A percentile compares a stretch with the other conserved stretches of the same genome.
Conservation (phyloP, 495 filamentous ascomycete species). For the Glonium stellatum region DNA sequence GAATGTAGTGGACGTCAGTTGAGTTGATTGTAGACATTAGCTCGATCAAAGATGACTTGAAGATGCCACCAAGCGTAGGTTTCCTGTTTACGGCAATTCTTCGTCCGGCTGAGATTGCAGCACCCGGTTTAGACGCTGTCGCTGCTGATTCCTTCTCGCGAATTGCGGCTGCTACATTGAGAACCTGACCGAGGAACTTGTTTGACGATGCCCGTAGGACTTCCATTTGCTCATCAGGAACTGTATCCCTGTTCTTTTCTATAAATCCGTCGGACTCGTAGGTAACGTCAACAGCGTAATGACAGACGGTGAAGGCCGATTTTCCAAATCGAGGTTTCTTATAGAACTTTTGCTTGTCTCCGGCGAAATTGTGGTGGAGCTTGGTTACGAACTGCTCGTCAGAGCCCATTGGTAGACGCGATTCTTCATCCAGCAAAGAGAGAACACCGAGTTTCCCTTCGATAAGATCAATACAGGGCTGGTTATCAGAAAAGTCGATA, state of each 20-base stretch:
- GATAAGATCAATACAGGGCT: conserved; percentile 99
- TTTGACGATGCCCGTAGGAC: conserved; percentile 80
- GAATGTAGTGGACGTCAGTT: conserved; percentile 98
- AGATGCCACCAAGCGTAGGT: conserved; percentile 94
- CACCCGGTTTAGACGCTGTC: conserved; percentile 57
- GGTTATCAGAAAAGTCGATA: conserved; percentile 99
- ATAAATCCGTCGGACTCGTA: conserved; percentile 99
- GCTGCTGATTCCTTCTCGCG: conserved; percentile 80
- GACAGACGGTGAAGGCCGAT: conserved; percentile 95
- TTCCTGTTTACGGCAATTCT: conserved; percentile 90
- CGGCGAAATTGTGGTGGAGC: conserved; percentile 87
- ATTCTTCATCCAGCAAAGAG: conserved; percentile 91
- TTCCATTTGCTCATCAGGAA: conserved; percentile 96
- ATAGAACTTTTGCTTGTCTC: conserved; percentile 92
- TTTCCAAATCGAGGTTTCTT: conserved; percentile 98
- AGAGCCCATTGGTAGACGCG: conserved; percentile 89
- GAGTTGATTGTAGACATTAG: conserved; percentile 96
- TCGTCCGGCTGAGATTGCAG: conserved; percentile 57
- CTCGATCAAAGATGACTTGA: conserved; percentile 96
- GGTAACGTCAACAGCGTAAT: conserved; percentile 97
- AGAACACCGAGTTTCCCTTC: conserved; percentile 93
- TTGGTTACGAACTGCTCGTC: conserved; percentile 98
- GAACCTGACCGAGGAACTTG: conserved; percentile 73
- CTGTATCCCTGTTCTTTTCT: conserved; percentile 98
- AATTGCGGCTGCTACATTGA: conserved; percentile 76